Evolutionary conservation across 441 rosid genomes (phyloP).

Genomic region (Gossypium schwendimanii): DNA sequence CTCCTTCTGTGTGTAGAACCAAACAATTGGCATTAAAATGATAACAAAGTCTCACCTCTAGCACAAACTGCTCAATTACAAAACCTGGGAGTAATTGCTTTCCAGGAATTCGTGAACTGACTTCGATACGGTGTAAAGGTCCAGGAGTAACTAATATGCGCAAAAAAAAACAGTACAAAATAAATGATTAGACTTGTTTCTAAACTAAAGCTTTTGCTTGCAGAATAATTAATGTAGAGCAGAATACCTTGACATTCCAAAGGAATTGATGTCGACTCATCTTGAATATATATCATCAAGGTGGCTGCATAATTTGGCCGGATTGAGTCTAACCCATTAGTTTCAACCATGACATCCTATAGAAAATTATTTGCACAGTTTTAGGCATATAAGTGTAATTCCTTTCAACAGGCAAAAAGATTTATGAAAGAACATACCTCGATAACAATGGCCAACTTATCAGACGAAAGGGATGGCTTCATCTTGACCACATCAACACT

Average conservation of each 20-base stretch:
- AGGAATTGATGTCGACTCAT: constrained; percentile 29
- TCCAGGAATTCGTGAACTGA: constrained; percentile 19
- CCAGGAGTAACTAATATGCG: constrained; percentile 49
- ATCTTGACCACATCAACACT: constrained; percentile 17
- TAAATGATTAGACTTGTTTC: no score
- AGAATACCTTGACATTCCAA: constrained; percentile 51
- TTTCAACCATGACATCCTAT: constrained; percentile 42
- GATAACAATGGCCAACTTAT: constrained; percentile 29
- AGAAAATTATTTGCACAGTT: constrained; percentile 1
- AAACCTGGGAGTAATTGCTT: constrained; percentile 39
- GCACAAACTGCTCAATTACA: constrained; percentile 27
- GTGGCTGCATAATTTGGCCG: constrained; percentile 42
- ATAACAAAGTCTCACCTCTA: constrained; percentile 37
- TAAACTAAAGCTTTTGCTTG: not conserved
- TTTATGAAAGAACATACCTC: constrained; percentile 16
- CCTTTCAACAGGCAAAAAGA: not conserved
- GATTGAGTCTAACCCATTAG: constrained; percentile 35
- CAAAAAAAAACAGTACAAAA: not conserved
- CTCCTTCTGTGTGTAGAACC: not conserved
- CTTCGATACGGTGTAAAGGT: constrained; percentile 20
- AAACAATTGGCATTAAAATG: not conserved
- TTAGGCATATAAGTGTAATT: not conserved
- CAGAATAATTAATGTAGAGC: not conserved
- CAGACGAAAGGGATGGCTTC: constrained; percentile 28
- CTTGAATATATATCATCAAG: constrained; percentile 31